Conservation (phyloP, 1,139 yeast species). For the Geotrichum aggregatum region DNA sequence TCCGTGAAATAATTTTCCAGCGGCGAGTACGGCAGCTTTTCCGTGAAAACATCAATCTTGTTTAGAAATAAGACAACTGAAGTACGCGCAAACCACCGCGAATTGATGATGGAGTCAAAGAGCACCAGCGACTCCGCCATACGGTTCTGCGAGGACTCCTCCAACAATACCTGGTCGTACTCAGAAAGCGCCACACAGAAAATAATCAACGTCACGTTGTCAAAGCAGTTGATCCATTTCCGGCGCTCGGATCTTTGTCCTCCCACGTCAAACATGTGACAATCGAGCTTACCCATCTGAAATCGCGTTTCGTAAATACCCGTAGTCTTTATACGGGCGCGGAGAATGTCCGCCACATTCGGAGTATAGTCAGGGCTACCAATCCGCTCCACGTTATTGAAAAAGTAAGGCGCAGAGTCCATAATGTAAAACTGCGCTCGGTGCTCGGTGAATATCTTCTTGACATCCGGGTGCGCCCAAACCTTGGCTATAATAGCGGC, state of each 20-base stretch:
- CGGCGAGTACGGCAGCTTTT: constrained; percentile 77
- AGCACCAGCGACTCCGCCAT: constrained; percentile 79
- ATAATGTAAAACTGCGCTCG: constrained; percentile 76
- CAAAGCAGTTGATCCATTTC: constrained; percentile 94
- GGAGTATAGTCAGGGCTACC: constrained; percentile 62
- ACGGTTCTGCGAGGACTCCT: constrained; percentile 68
- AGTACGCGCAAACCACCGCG: constrained; percentile 87
- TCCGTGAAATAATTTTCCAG: constrained; percentile 82
- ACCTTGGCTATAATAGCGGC: constrained; percentile 36
- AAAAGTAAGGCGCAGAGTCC: constrained; percentile 83
- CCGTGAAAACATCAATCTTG: constrained; percentile 85
- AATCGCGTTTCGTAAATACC: constrained; percentile 84
- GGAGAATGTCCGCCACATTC: constrained; percentile 66
- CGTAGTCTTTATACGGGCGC: constrained; percentile 88
- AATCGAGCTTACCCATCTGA: constrained; percentile 67
- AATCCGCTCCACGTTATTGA: constrained; percentile 63
- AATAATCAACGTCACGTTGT: constrained; percentile 81
- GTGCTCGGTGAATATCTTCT: constrained; percentile 52
- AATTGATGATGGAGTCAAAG: constrained; percentile 85
- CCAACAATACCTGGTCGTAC: constrained; percentile 80
- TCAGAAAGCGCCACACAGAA: constrained; percentile 89
- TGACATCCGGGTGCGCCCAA: constrained; percentile 60
- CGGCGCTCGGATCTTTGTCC: constrained; percentile 91
- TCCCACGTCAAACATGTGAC: constrained; percentile 89
- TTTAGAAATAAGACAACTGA: constrained; percentile 81